These are phyloP conservation scores for Heliocybe sulcata DNA, from an alignment of 1,284 basidiomycete genomes.

Conservation along the genomic window DNA sequence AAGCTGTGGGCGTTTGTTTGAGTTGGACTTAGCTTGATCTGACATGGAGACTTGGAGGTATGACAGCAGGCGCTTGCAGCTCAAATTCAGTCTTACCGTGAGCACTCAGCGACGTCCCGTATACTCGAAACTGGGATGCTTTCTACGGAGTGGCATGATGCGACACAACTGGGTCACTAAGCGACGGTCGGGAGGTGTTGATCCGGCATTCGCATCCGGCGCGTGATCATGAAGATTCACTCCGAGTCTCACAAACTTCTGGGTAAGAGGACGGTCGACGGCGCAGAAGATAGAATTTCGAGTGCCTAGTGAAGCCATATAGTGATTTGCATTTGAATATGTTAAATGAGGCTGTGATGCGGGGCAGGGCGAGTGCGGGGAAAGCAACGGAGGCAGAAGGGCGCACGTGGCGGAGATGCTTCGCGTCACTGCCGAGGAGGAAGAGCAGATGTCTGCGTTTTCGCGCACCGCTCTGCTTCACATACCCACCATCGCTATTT, in stretches of 20 bases:
- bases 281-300: not conserved
- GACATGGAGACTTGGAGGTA: too few relatives aligned
- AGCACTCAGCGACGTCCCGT: too few relatives aligned
- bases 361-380: not conserved
- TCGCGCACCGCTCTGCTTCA: not conserved
- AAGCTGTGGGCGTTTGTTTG: not conserved
- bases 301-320: too few relatives aligned
- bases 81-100: too few relatives aligned
- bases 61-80: too few relatives aligned
- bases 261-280: not conserved
- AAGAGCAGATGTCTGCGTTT: not conserved
- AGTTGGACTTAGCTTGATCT: too few relatives aligned
- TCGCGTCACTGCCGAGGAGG: not conserved
- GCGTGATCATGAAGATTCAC: too few relatives aligned
- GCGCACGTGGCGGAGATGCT: not conserved
- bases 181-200: not conserved
- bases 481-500: not conserved
- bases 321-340: not conserved
- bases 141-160: too few relatives aligned
- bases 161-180: not conserved
- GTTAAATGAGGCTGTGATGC: not conserved
- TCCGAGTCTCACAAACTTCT: too few relatives aligned
- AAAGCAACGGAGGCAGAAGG: not conserved
- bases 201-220: not conserved
- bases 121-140: too few relatives aligned